phyloP scores from a whole-genome alignment of 768 basidiomycete species.

The Amanita rubescens region DNA sequence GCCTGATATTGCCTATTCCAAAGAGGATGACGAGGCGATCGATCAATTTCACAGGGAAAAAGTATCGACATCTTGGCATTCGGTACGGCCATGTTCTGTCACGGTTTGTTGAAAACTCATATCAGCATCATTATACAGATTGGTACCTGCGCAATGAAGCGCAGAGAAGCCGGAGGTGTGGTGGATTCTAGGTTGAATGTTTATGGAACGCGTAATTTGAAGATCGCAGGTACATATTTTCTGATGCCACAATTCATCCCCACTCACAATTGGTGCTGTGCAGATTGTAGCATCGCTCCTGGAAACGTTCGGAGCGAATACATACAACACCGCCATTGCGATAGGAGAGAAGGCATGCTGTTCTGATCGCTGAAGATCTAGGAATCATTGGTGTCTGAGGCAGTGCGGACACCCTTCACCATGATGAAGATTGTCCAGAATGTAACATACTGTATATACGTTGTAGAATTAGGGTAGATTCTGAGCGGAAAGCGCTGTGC shows the following conservation, averaged over 20 bases:
- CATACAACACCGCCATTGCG: slow-evolving; percentile 16
- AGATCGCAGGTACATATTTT: slow-evolving; percentile 42
- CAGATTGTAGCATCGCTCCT: slow-evolving; percentile 21
- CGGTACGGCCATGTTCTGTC: slow-evolving; percentile 19
- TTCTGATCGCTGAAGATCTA: slow-evolving; percentile 35
- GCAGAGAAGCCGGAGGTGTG: slow-evolving; percentile 48
- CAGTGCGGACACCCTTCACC: too few relatives aligned
- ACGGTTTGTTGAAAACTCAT: not conserved
- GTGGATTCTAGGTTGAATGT: slow-evolving; percentile 58
- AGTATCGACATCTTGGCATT: slow-evolving; percentile 39
- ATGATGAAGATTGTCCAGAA: too few relatives aligned
- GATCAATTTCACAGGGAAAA: slow-evolving; percentile 28
- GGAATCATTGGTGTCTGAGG: slow-evolving; percentile 3
- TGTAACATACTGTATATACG: too few relatives aligned
- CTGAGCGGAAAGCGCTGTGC: too few relatives aligned
- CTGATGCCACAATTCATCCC: not conserved
- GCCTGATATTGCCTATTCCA: slow-evolving; percentile 31
- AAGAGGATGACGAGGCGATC: slow-evolving; percentile 36
- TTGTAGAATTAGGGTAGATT: too few relatives aligned
- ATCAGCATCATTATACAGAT: slow-evolving; percentile 28
- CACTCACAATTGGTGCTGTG: slow-evolving; percentile 23
- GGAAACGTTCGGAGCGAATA: slow-evolving; percentile 26
- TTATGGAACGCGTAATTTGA: slow-evolving; percentile 49
- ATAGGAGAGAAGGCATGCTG: slow-evolving; percentile 38
- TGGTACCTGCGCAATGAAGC: slow-evolving; percentile 65